Conservation (phyloP, 2,329 filamentous ascomycete species). For the Beauveria asiatica region DNA sequence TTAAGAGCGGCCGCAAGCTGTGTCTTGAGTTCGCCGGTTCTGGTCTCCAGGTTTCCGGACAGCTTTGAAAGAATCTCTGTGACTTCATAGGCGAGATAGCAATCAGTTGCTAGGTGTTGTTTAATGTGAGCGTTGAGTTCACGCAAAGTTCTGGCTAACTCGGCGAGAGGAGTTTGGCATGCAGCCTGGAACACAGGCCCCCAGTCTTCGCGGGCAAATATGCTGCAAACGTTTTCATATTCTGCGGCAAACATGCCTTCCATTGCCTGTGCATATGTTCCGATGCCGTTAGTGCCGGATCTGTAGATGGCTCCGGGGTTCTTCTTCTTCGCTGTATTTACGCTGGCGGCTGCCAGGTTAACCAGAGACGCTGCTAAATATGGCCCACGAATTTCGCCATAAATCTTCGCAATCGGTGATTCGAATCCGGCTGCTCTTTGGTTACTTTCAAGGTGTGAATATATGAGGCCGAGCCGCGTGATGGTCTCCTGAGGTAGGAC, state of each 20-base stretch:
- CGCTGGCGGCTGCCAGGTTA: slow-evolving; percentile 78
- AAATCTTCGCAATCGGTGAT: slow-evolving; percentile 69
- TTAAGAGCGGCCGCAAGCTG: slow-evolving; percentile 78
- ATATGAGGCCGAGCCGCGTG: slow-evolving; percentile 69
- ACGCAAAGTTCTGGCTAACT: slow-evolving; percentile 76
- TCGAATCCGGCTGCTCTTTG: slow-evolving; percentile 47
- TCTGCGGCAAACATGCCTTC: slow-evolving; percentile 82
- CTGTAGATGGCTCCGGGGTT: slow-evolving; percentile 76
- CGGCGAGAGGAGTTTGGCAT: slow-evolving; percentile 67
- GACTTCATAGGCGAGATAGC: slow-evolving; percentile 90
- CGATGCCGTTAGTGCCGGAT: slow-evolving; percentile 82
- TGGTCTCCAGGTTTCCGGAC: slow-evolving; percentile 68
- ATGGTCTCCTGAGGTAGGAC: slow-evolving; percentile 67
- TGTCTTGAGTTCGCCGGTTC: slow-evolving; percentile 77
- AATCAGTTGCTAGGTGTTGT: slow-evolving; percentile 77
- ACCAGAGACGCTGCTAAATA: slow-evolving; percentile 77
- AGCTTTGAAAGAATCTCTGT: slow-evolving; percentile 80
- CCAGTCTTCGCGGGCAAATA: slow-evolving; percentile 84
- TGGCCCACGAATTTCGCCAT: slow-evolving; percentile 75
- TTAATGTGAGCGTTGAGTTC: slow-evolving; percentile 90
- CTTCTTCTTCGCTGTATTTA: slow-evolving; percentile 76
- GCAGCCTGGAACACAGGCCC: slow-evolving; percentile 69
- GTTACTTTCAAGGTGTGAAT: slow-evolving; percentile 62
- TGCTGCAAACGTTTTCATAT: slow-evolving; percentile 79
- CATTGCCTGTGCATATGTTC: slow-evolving; percentile 78